These are phyloP conservation scores for Xylaria curta DNA, from an alignment of 495 filamentous ascomycete species.

Conservation along the genomic window DNA sequence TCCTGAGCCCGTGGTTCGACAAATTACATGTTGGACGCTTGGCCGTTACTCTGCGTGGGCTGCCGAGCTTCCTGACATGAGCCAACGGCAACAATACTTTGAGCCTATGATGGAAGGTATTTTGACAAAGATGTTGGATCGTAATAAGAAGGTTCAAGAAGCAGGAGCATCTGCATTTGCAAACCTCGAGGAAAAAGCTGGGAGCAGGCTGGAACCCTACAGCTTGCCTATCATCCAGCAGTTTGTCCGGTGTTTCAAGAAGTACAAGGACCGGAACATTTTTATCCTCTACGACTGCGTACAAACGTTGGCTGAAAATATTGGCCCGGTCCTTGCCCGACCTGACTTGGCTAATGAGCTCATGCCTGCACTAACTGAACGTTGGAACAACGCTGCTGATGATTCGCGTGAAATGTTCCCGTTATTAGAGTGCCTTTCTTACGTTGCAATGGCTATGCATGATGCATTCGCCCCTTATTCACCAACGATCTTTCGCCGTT, in stretches of 20 bases:
- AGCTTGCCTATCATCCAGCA: conserved; percentile 89
- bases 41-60: conserved; percentile 96
- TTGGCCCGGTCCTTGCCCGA: conserved; percentile 77
- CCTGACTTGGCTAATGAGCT: conserved; percentile 80
- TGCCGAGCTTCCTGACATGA: conserved; percentile 69
- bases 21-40: conserved; percentile 98
- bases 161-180: conserved; percentile 96
- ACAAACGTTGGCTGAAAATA: conserved; percentile 93
- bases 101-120: conserved; percentile 99
- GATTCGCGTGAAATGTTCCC: conserved; percentile 94
- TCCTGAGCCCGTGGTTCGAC: conserved; percentile 86
- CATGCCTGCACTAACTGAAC: conserved; percentile 91
- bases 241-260: conserved; percentile 87
- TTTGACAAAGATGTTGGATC: conserved; percentile 89
- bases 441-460: conserved; percentile 86
- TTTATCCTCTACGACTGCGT: conserved; percentile 99
- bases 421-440: conserved; percentile 92
- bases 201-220: conserved; percentile 78
- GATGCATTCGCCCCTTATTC: conserved; percentile 84
- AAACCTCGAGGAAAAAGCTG: conserved; percentile 92
- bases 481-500: conserved; percentile 80
- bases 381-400: conserved; percentile 88
- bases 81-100: conserved; percentile 77
- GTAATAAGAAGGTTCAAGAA: conserved; percentile 97
- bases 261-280: conserved; percentile 99